Evolutionary conservation across 1,284 basidiomycete genomes (phyloP), one percentile per base, ranked within the genome.

Genomic region (Apiotrichum gracile): DNA sequence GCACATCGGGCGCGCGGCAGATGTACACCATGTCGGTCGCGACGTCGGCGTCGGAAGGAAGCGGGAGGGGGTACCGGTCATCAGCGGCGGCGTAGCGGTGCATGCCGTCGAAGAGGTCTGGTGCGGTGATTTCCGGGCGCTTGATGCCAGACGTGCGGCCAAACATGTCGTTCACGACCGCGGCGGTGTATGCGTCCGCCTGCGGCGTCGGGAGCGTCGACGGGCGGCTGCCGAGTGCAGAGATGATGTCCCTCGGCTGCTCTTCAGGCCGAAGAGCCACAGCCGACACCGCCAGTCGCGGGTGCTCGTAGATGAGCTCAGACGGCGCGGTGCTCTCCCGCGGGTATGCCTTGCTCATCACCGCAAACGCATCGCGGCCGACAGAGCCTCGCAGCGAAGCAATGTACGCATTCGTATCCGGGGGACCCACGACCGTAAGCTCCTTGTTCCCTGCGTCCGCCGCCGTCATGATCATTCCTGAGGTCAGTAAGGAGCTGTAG

Each of bases 401-500:
- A 35, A 93, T 66, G 49, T 80, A 80, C 65, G 91, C 87, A 21
- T 79, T 70, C 21, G 87, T 71, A 24, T 87, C 88, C 8, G 79
- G 79, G 1, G 90, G 90, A 6, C 90, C 91, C 31, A 83, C 76
- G 21, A 93, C 67, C 26, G 81, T 75, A 33, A 93, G 53, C 38
- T 79, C 76, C 25, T 76, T 72, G 35, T 83, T 80, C 1, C 81
- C 80, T 2, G 81, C 80, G 72, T 93, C 91, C 6, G 88, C 87
- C 56, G 87, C 78, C 2, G 84, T 84, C 90, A 94, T 91, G 40
- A 91, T 66, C 17, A 90, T 70, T 2, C 90, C 90, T 87, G 63
- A 25, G 55, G 49, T 51, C 58, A 65, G 53, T 4, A 1, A 19
- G 3, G 3, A 3, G 3, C 22, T 1, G 26, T 9, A 19, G 8